phyloP scores from a whole-genome alignment of 2,329 filamentous ascomycete species.

The Colletotrichum sp. region DNA sequence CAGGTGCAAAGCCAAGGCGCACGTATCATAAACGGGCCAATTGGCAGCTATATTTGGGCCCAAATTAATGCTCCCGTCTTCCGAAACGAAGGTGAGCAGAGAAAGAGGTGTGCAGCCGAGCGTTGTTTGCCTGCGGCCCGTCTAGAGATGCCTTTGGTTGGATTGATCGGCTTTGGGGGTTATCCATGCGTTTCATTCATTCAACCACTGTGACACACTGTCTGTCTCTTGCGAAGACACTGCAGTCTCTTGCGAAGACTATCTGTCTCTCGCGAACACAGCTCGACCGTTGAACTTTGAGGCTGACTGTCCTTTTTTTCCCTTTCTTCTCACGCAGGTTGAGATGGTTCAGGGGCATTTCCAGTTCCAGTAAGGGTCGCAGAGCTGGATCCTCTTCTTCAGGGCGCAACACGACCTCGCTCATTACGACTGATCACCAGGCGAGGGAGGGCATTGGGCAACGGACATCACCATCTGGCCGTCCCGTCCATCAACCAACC shows the following conservation, averaged over 20 bases:
- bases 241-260: not conserved
- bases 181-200: conserved; percentile 9
- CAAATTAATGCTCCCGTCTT: conserved; percentile 16
- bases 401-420: not conserved
- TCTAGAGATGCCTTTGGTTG: not conserved
- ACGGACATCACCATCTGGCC: not conserved
- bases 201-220: not conserved
- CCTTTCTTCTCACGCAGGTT: not conserved
- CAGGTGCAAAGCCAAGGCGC: not conserved
- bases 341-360: not conserved
- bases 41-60: conserved; percentile 13
- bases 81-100: conserved; percentile 7
- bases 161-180: not conserved
- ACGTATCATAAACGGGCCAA: conserved; percentile 4
- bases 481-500: not conserved
- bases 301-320: not conserved
- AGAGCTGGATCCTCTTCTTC: not conserved
- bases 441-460: not conserved
- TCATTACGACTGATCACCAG: not conserved
- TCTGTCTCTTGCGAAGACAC: not conserved
- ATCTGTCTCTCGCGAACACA: not conserved
- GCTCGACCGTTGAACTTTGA: not conserved
- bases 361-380: not conserved
- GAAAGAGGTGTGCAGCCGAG: not conserved
- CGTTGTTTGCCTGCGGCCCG: not conserved